Percentiles rank a stretch among this genome's conserved stretches.
Conservation (phyloP, 2,329 filamentous ascomycete genomes). For the Didymella glomerata region DNA sequence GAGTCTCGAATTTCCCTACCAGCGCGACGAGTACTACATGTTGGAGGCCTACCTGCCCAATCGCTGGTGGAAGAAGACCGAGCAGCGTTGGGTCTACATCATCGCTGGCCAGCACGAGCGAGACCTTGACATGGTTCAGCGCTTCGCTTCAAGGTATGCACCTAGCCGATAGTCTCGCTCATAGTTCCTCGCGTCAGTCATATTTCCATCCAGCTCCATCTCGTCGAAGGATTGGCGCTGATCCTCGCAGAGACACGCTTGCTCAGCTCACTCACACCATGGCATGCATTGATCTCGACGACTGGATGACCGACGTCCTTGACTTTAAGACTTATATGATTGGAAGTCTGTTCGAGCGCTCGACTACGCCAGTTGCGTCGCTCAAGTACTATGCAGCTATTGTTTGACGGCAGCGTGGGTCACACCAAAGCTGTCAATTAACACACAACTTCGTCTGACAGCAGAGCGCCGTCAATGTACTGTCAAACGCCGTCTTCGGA, state of each 20-base stretch:
- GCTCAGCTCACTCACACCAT: constrained; percentile 29
- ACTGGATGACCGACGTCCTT: constrained; percentile 31
- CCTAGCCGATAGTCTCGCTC: background rate
- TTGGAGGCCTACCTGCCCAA: constrained; percentile 66
- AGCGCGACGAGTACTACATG: constrained; percentile 67
- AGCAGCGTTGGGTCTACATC: constrained; percentile 61
- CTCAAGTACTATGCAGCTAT: constrained; percentile 21
- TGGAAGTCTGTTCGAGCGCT: constrained; percentile 8
- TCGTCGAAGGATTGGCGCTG: constrained; percentile 11
- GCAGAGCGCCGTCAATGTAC: background rate
- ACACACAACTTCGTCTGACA: background rate
- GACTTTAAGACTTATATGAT: constrained; percentile 30
- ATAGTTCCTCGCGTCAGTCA: background rate
- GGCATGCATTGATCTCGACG: constrained; percentile 28
- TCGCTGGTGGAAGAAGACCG: constrained; percentile 60
- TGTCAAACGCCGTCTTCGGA: background rate
- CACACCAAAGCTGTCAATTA: background rate
- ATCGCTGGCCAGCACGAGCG: constrained; percentile 49
- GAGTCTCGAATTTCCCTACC: constrained; percentile 62
- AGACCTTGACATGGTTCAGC: constrained; percentile 46
- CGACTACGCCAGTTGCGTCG: background rate
- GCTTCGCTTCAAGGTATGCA: constrained; percentile 2
- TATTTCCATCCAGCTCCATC: background rate
- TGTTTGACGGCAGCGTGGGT: constrained; percentile 3
- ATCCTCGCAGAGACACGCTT: constrained; percentile 27